Evolutionary conservation across 1,284 basidiomycete genomes (phyloP).

Genomic region (Fomitopsis schrenkii): DNA sequence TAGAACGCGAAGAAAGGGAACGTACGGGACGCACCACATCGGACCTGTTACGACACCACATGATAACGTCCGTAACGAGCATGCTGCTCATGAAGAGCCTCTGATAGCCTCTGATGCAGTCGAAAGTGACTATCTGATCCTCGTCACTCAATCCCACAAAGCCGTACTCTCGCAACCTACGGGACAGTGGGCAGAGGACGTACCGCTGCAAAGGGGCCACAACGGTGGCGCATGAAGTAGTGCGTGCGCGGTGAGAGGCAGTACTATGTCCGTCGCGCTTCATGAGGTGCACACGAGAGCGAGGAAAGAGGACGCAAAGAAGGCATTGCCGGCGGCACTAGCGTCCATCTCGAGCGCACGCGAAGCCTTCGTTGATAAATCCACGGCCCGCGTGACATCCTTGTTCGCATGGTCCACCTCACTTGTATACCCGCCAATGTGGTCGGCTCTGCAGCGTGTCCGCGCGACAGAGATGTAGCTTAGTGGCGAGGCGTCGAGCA

Average conservation of each 20-base stretch:
- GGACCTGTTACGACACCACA: constrained; percentile 3
- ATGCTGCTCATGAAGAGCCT: background rate
- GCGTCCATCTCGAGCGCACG: background rate
- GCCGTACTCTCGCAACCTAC: background rate
- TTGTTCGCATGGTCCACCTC: background rate
- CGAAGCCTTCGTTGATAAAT: background rate
- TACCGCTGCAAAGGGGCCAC: too few relatives aligned
- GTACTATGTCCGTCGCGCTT: background rate
- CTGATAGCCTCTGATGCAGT: background rate
- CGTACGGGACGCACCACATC: background rate
- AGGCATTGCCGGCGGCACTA: background rate
- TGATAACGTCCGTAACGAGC: constrained; percentile 3
- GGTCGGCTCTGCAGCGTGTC: background rate
- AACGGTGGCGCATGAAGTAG: background rate
- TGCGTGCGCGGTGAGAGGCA: too few relatives aligned
- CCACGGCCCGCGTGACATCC: background rate
- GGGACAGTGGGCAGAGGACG: background rate
- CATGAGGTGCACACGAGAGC: background rate
- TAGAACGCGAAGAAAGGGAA: constrained; percentile 1
- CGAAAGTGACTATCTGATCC: background rate
- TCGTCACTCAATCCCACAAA: background rate
- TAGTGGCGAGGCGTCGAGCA: background rate
- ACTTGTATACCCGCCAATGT: background rate
- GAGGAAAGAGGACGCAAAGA: background rate
- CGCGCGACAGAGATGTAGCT: background rate